Evolutionary conservation across 306 rosid genomes (phyloP), one percentile per base, ranked within the genome.

Genomic region (Citrullus colocynthis): DNA sequence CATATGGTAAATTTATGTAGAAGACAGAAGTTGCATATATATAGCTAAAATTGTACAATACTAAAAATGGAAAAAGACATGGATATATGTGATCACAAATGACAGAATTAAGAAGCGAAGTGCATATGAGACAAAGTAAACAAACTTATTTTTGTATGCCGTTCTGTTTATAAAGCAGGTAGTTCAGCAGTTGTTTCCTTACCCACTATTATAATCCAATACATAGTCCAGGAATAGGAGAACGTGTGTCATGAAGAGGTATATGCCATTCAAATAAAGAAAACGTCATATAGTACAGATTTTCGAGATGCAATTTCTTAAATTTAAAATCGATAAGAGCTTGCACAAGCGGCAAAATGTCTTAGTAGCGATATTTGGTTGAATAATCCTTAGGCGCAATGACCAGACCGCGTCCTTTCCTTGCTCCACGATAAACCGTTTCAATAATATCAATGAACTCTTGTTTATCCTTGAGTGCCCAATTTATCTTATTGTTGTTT

Each of bases 401-500:
- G 80, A 93, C 97, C 32, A 93, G 84, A 88, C 98, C 97, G 0
- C 97, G 93, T 2, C 98, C 97, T 81, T 91, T 93, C 81, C 98
- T 86, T 2, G 98, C 98, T 44, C 98, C 98, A 7, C 93, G 85
- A 63, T 89, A 93, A 28, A 90, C 97, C 0, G 99, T 95, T 81
- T 95, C 99, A 7, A 95, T 80, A 18, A 95, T 91, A 84, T 90
- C 96, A 42, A 95, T 88, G 89, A 95, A 95, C 83, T 95, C 97
- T 60, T 95, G 98, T 85, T 95, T 95, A 87, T 95, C 96, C 91
- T 95, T 92, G 64, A 95, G 91, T 61, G 97, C 99, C 97, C 97
- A 92, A 69, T 95, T 95, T 69, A 95, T 95, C 91, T 95, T 95
- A 85, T 95, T 95, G 90, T 95, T 95, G 88, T 92, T 95, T 15